Conservation (phyloP, 495 filamentous ascomycete genomes). For the Endocarpon pusillum region DNA sequence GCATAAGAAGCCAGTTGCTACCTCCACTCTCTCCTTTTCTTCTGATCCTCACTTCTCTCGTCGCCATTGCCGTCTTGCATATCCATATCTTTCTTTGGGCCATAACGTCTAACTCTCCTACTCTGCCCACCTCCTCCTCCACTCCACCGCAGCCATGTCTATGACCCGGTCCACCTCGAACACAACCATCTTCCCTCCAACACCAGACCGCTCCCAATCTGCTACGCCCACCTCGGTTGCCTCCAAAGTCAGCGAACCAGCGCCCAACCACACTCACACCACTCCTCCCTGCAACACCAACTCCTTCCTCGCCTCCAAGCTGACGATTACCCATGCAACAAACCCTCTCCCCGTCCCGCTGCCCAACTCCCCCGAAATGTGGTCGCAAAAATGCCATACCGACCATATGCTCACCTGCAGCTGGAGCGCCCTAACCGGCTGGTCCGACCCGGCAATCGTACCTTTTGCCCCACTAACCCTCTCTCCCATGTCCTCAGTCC, state of each 20-base stretch:
- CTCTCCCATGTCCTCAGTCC: constrained; percentile 66
- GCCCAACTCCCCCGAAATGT: constrained; percentile 33
- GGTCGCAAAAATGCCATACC: constrained; percentile 46
- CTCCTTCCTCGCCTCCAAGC: constrained; percentile 52
- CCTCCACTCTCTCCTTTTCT: too few relatives aligned
- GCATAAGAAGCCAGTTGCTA: too few relatives aligned
- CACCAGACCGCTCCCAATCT: constrained; percentile 1
- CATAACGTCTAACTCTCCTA: too few relatives aligned
- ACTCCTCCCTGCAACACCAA: constrained; percentile 37
- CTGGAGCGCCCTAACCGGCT: constrained; percentile 54
- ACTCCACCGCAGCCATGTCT: background rate
- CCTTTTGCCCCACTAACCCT: constrained; percentile 68
- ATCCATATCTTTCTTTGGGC: too few relatives aligned
- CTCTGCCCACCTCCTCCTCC: background rate
- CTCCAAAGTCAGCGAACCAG: constrained; percentile 2
- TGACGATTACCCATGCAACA: constrained; percentile 50
- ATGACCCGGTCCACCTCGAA: background rate
- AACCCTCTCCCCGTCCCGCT: constrained; percentile 50
- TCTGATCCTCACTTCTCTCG: too few relatives aligned
- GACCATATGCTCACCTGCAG: constrained; percentile 76
- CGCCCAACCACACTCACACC: constrained; percentile 22
- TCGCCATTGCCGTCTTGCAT: too few relatives aligned
- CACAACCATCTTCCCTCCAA: background rate
- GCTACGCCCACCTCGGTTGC: background rate
- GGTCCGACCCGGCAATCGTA: constrained; percentile 59